Conservation (phyloP, 306 rosid species). For the Gleditsia sinensis region DNA sequence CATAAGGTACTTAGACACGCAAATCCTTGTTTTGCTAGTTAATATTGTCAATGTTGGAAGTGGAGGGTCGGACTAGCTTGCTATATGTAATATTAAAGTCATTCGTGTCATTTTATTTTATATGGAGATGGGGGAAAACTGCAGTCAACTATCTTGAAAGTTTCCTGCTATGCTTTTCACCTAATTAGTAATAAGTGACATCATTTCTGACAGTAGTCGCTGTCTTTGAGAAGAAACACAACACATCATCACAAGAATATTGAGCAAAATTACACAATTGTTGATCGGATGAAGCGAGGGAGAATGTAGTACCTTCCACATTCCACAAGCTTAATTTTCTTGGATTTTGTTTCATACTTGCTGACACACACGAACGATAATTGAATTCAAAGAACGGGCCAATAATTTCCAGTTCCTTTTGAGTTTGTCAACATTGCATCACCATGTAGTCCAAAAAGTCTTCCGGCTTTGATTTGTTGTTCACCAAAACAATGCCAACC, state of each 20-base stretch:
- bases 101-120: neutral
- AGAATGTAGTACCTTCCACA: too few relatives aligned
- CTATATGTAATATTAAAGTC: neutral
- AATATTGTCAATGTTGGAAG: neutral
- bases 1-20: neutral
- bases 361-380: neutral
- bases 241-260: too few relatives aligned
- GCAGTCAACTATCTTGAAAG: neutral
- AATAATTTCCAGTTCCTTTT: neutral
- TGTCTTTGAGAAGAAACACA: too few relatives aligned
- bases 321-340: neutral
- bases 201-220: neutral
- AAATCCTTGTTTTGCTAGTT: neutral
- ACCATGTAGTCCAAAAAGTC: neutral
- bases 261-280: too few relatives aligned
- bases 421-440: neutral
- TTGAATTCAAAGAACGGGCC: neutral
- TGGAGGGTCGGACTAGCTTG: neutral
- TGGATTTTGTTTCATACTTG: neutral
- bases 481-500: neutral
- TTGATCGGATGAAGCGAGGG: too few relatives aligned
- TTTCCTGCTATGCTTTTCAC: neutral
- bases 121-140: neutral
- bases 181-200: slow-evolving; percentile 11
- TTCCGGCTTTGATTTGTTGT: neutral